Evolutionary conservation across 208 protist genomes (phyloP).

Genomic region (Blechomonas ayalai): DNA sequence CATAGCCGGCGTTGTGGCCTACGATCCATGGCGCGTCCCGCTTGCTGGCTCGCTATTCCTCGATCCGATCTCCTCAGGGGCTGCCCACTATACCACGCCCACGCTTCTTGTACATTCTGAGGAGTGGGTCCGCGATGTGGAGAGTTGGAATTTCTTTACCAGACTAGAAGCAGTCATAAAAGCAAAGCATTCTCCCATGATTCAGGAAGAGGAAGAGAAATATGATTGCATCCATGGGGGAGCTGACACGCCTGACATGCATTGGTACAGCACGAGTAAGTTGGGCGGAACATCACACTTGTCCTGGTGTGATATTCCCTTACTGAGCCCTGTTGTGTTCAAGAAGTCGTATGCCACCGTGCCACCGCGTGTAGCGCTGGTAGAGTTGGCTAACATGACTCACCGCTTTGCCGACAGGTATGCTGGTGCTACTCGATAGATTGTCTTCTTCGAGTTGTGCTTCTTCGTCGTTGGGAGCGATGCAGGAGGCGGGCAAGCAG

Average conservation of each 20-base stretch:
- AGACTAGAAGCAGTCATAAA: slow-evolving; percentile 10
- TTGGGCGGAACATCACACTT: slow-evolving; percentile 31
- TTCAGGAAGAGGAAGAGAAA: slow-evolving; percentile 12
- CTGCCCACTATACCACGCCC: slow-evolving; percentile 1
- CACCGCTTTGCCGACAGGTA: slow-evolving; percentile 41
- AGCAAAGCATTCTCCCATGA: slow-evolving; percentile 11
- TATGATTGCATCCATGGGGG: slow-evolving; percentile 5
- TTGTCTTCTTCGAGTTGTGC: too few species aligned
- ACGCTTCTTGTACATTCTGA: slow-evolving; percentile 34
- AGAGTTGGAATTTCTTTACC: slow-evolving; percentile 38
- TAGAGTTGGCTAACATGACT: slow-evolving; percentile 26
- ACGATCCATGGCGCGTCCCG: slow-evolving; percentile 68
- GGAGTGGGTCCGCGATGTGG: slow-evolving; percentile 24
- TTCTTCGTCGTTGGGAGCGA: too few species aligned
- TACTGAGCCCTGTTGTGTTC: slow-evolving; percentile 57
- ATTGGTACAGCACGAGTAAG: slow-evolving; percentile 20
- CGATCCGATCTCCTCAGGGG: slow-evolving; percentile 16
- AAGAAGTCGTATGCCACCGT: slow-evolving; percentile 19
- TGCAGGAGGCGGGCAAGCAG: too few species aligned
- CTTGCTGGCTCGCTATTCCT: slow-evolving; percentile 36
- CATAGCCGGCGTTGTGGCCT: slow-evolving; percentile 21
- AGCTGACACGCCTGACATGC: not conserved
- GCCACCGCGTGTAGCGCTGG: slow-evolving; percentile 27
- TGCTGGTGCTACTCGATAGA: too few species aligned
- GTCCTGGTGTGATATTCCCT: slow-evolving; percentile 31